Conservation (phyloP, 2,329 filamentous ascomycete genomes). For the Fusarium sp. region DNA sequence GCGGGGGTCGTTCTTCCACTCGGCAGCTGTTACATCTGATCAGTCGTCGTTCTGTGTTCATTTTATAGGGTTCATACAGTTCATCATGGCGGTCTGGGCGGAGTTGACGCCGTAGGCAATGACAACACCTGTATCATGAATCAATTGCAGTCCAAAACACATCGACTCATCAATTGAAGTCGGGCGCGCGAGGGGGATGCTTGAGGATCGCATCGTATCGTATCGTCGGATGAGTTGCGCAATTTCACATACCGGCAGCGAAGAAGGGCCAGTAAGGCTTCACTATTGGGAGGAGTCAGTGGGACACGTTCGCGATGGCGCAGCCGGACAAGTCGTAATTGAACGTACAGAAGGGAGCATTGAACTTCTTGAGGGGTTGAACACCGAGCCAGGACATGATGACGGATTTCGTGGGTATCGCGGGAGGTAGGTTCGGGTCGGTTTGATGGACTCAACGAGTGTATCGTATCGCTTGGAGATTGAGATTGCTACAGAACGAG, state of each 20-base stretch:
- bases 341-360: slow-evolving; percentile 79
- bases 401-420: slow-evolving; percentile 58
- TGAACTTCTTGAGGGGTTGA: slow-evolving; percentile 81
- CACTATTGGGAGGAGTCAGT: slow-evolving; percentile 68
- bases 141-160: slow-evolving; percentile 46
- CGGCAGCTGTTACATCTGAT: slow-evolving; percentile 73
- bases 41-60: slow-evolving; percentile 42
- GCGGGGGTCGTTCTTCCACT: slow-evolving; percentile 97
- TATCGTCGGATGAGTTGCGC: slow-evolving; percentile 31
- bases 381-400: slow-evolving; percentile 82
- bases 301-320: slow-evolving; percentile 41
- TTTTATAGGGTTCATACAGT: slow-evolving; percentile 67
- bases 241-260: slow-evolving; percentile 81
- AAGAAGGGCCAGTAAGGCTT: slow-evolving; percentile 94
- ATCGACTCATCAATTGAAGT: slow-evolving; percentile 41
- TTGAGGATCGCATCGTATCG: slow-evolving; percentile 22
- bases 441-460: slow-evolving; percentile 52
- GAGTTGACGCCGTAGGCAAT: slow-evolving; percentile 94
- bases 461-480: slow-evolving; percentile 44
- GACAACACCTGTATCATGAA: slow-evolving; percentile 73
- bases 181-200: slow-evolving; percentile 13
- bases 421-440: slow-evolving; percentile 54
- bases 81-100: slow-evolving; percentile 80
- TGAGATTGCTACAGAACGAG: slow-evolving; percentile 56
- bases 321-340: slow-evolving; percentile 51